Conservation (phyloP, 768 basidiomycete species). For the Tylopilus balloui region DNA sequence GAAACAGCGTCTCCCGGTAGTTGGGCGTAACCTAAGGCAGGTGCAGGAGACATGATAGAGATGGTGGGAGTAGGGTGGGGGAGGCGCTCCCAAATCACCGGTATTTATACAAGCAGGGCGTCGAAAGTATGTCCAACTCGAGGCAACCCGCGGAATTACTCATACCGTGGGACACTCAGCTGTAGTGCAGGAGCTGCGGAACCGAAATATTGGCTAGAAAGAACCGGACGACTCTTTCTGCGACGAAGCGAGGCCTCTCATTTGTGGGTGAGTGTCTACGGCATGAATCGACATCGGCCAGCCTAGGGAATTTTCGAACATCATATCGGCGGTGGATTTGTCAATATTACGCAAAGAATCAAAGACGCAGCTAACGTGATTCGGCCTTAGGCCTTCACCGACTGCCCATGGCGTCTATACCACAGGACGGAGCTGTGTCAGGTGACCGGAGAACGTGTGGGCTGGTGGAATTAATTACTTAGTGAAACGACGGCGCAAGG, state of each 20-base stretch:
- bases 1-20: neutral
- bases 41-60: conserved; percentile 11
- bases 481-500: too few species aligned
- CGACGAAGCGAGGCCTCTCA: neutral
- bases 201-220: too few species aligned
- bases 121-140: neutral
- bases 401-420: too few species aligned
- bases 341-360: too few species aligned
- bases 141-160: neutral
- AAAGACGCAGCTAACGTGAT: too few species aligned
- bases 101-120: conserved; percentile 24
- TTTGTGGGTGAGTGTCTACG: neutral
- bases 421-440: too few species aligned
- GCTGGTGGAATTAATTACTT: too few species aligned
- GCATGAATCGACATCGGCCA: neutral
- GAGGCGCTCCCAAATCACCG: neutral
- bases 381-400: too few species aligned
- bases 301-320: too few species aligned
- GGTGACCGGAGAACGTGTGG: too few species aligned
- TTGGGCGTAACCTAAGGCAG: conserved; percentile 2
- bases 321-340: too few species aligned
- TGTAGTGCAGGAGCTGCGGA: too few species aligned
- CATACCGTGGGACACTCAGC: neutral
- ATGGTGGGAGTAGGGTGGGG: neutral
- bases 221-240: neutral